Percentiles rank a stretch among this genome's conserved stretches.
These are phyloP conservation scores for Diaporthe eres DNA, from an alignment of 2,329 filamentous ascomycete species.

Conservation along the genomic window DNA sequence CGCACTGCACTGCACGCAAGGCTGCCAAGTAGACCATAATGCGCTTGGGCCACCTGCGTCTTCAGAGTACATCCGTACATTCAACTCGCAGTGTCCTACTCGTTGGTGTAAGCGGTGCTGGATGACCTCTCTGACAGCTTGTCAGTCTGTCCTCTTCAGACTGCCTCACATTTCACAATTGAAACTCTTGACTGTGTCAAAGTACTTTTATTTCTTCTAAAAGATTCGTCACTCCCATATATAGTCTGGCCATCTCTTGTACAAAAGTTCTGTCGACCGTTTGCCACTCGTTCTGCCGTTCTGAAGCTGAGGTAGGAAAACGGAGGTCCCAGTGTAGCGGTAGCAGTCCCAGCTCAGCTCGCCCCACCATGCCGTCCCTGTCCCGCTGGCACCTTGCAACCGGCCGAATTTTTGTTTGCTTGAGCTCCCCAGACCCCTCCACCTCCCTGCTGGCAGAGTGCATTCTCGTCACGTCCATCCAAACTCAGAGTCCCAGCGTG, in stretches of 20 bases:
- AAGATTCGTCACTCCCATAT: neutral
- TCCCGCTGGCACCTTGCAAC: conserved; percentile 29
- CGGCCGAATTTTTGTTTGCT: conserved; percentile 35
- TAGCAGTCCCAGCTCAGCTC: conserved; percentile 5
- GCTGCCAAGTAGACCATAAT: neutral
- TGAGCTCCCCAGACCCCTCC: conserved; percentile 27
- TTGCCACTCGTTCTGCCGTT: neutral
- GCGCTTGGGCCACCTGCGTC: neutral
- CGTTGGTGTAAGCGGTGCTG: neutral
- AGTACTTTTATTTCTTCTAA: too few species aligned
- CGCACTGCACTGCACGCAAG: conserved; percentile 10
- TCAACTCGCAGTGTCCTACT: too few species aligned
- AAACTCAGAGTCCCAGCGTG: conserved; percentile 11
- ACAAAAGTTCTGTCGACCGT: too few species aligned
- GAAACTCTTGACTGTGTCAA: neutral
- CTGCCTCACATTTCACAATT: neutral
- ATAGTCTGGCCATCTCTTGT: too few species aligned
- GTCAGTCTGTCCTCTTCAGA: neutral
- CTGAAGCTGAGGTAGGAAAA: neutral
- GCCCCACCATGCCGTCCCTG: conserved; percentile 13
- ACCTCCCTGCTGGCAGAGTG: conserved; percentile 14
- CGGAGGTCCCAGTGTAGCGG: conserved; percentile 11
- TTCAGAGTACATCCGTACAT: neutral
- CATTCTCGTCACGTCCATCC: conserved; percentile 30
- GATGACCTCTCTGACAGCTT: neutral